Conservation (phyloP, 2,329 filamentous ascomycete genomes). For the Scopulariopsis brevicaulis region DNA sequence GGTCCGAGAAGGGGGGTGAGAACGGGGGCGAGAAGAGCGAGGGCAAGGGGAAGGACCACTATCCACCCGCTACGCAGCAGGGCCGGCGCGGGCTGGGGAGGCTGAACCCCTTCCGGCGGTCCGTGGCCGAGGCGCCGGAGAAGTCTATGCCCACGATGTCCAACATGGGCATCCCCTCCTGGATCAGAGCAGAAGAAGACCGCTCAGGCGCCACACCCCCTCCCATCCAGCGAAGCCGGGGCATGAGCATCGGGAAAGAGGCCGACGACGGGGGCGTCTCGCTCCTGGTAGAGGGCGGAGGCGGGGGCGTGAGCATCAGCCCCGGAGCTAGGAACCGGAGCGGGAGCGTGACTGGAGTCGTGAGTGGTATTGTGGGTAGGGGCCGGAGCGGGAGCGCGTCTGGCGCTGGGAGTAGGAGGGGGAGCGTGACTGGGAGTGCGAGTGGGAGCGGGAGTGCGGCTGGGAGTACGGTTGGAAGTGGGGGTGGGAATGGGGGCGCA, state of each 20-base stretch:
- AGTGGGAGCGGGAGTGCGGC: too few species aligned
- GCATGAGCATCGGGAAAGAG: slow-evolving; percentile 3
- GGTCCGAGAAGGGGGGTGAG: not conserved
- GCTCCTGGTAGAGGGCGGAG: not conserved
- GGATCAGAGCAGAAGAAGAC: slow-evolving; percentile 29
- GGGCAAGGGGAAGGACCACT: slow-evolving; percentile 15
- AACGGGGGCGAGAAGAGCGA: slow-evolving; percentile 8
- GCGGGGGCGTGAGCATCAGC: not conserved
- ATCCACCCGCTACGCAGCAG: slow-evolving; percentile 34
- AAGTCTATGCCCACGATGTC: not conserved
- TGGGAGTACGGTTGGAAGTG: too few species aligned
- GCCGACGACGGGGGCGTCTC: not conserved
- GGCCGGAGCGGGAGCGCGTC: too few species aligned
- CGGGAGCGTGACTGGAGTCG: too few species aligned
- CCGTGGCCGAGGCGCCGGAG: slow-evolving; percentile 19
- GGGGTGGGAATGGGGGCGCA: slow-evolving; percentile 5
- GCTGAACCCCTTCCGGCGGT: slow-evolving; percentile 33
- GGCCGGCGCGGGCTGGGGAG: slow-evolving; percentile 33
- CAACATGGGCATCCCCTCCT: slow-evolving; percentile 27
- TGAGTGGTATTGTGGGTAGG: too few species aligned
- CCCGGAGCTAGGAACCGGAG: too few species aligned
- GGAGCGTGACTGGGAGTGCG: too few species aligned
- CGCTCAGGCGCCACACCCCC: slow-evolving; percentile 41
- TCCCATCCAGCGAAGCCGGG: slow-evolving; percentile 37
- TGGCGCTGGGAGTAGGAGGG: too few species aligned